Evolutionary conservation across 805 yeast genomes (phyloP), one percentile per base, ranked within the genome.

Genomic region (Wickerhamomyces chaumierensis): DNA sequence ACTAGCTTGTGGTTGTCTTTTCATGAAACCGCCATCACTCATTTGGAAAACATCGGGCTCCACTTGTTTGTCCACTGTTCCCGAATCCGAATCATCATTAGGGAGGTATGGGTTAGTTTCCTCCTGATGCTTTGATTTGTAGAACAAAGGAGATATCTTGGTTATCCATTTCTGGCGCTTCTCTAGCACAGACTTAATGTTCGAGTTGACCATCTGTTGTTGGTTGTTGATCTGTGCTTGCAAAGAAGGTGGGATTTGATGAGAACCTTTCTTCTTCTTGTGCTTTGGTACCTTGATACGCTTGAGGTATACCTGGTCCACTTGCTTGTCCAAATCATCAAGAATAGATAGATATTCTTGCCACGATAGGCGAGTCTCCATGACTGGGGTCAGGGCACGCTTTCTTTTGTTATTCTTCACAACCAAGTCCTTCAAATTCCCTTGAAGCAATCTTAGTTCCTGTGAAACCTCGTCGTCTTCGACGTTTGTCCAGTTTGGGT

Each of bases 381-480:
- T 70, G 1, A 80, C 50, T 1, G 95, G 94, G 19, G 78, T 61
- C 29, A 92, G 53, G 32, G 66, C 62, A 42, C 73, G 68, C 57
- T 84, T 84, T 39, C 90, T 66, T 43, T 70, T 73, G 40, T 77
- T 70, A 56, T 92, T 92, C 40, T 73, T 65, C 18, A 62, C 65
- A 3, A 78, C 71, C 0, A 80, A 78, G 17, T 66, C 70, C 45
- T 69, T 73, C 42, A 92, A 63, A 41, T 81, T 77, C 34, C 64
- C 62, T 53, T 92, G 96, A 36, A 90, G 63, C 14, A 56, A 57
- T 42, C 98, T 68, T 44, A 92, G 62, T 53, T 90, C 96, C 1
- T 81, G 77, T 44, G 94, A 80, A 4, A 92, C 75, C 58, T 92
- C 97, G 60, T 92, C 99, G 57, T 92, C 99, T 53, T 92, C 96